Conservation (phyloP, 192 early-diverging fungal species). For the Coemansia sp. region DNA sequence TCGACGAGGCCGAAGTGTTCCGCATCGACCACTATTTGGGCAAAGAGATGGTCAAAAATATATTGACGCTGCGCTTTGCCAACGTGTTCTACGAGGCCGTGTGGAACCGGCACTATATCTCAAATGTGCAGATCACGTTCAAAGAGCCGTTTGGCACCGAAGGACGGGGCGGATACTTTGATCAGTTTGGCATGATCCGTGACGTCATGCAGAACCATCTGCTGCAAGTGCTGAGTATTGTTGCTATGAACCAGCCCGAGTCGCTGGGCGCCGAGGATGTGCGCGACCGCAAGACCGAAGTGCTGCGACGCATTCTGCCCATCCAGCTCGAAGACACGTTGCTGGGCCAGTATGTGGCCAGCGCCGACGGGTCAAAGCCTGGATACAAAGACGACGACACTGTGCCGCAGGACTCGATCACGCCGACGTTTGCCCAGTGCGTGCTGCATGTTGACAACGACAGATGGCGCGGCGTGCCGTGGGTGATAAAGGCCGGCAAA, state of each 20-base stretch:
- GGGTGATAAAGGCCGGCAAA: slow-evolving; percentile 79
- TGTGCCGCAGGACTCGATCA: slow-evolving; percentile 79
- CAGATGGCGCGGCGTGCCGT: slow-evolving; percentile 79
- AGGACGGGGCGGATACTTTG: slow-evolving; percentile 98
- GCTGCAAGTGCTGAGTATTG: slow-evolving; percentile 87
- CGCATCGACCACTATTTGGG: slow-evolving; percentile 99
- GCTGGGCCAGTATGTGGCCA: slow-evolving; percentile 86
- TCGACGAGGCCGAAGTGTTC: slow-evolving; percentile 92
- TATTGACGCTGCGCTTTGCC: slow-evolving; percentile 90
- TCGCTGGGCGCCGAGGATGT: slow-evolving; percentile 87
- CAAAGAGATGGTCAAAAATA: slow-evolving; percentile 99
- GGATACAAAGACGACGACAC: slow-evolving; percentile 93
- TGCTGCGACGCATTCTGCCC: slow-evolving; percentile 79
- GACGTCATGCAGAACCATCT: slow-evolving; percentile 96
- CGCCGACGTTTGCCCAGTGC: slow-evolving; percentile 88
- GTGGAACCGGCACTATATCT: slow-evolving; percentile 86
- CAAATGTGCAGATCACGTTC: slow-evolving; percentile 97
- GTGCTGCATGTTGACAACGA: slow-evolving; percentile 91
- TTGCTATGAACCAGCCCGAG: slow-evolving; percentile 95
- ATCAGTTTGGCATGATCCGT: slow-evolving; percentile 98
- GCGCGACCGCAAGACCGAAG: slow-evolving; percentile 93
- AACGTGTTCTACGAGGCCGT: slow-evolving; percentile 92
- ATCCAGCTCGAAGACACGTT: slow-evolving; percentile 78
- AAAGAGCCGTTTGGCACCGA: slow-evolving; percentile 97
- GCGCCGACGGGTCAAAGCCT: slow-evolving; percentile 74